Conservation (phyloP, 1,284 basidiomycete genomes). For the Cutaneotrichosporon cutaneum region DNA sequence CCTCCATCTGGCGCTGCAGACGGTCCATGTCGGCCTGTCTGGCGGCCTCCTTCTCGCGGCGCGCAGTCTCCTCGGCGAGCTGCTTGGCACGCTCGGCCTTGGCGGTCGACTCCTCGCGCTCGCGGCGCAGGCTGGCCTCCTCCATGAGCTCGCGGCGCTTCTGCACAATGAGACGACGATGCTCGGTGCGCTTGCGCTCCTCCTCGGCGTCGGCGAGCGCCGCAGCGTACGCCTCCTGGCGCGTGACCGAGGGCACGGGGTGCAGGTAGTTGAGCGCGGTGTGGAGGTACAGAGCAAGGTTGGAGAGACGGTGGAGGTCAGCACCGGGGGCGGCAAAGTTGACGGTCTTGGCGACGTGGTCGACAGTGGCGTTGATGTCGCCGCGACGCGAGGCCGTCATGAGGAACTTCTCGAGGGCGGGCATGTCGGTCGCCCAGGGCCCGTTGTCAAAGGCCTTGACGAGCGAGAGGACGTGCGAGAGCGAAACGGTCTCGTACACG, state of each 20-base stretch:
- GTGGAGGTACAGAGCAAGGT: constrained; percentile 71
- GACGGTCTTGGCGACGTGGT: constrained; percentile 84
- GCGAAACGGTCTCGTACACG: constrained; percentile 87
- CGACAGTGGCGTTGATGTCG: constrained; percentile 82
- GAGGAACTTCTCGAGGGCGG: constrained; percentile 85
- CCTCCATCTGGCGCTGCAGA: constrained; percentile 77
- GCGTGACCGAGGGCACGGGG: constrained; percentile 48
- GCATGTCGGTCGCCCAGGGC: constrained; percentile 61
- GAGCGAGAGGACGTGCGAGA: constrained; percentile 71
- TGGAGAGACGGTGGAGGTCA: constrained; percentile 62
- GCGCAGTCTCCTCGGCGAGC: constrained; percentile 73
- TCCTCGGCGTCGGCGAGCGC: constrained; percentile 57
- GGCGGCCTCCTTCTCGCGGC: constrained; percentile 66
- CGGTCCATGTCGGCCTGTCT: constrained; percentile 74
- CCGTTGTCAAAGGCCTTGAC: constrained; percentile 67
- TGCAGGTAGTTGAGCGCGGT: constrained; percentile 62
- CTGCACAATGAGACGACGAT: constrained; percentile 78
- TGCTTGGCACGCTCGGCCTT: constrained; percentile 69
- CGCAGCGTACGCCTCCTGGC: constrained; percentile 50
- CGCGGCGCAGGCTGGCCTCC: constrained; percentile 80
- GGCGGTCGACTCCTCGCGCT: constrained; percentile 84
- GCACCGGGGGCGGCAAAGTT: constrained; percentile 60
- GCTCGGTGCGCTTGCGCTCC: constrained; percentile 70
- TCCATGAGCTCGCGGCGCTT: constrained; percentile 82
- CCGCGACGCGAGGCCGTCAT: constrained; percentile 88